Evolutionary conservation across 108 stramenopile genomes (phyloP).

Genomic region (Mediolabrus comicus): DNA sequence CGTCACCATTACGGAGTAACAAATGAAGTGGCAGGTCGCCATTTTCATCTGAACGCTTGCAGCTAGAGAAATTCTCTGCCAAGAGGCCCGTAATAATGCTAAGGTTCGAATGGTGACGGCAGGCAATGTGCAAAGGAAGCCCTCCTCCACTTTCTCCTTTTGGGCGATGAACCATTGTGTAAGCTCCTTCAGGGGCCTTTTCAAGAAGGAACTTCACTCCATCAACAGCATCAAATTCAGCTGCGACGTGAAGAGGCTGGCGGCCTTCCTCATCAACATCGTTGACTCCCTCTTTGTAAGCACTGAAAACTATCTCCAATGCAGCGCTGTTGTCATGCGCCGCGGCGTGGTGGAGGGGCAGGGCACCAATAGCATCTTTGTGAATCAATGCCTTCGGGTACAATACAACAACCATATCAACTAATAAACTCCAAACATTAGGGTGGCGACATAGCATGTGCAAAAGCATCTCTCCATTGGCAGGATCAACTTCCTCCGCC

Average conservation of each 20-base stretch:
- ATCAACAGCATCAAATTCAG: conserved; percentile 79
- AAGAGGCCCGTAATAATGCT: conserved; percentile 77
- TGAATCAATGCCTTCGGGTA: conserved; percentile 83
- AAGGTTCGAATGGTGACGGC: conserved; percentile 75
- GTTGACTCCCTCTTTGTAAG: conserved; percentile 82
- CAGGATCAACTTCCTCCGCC: conserved; percentile 63
- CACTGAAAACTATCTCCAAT: conserved; percentile 75
- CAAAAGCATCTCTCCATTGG: conserved; percentile 75
- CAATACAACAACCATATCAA: conserved; percentile 79
- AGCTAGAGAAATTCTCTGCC: conserved; percentile 81
- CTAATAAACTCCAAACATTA: conserved; percentile 73
- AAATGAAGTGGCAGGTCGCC: conserved; percentile 77
- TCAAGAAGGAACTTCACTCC: conserved; percentile 69
- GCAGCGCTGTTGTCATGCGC: conserved; percentile 75
- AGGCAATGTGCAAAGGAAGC: conserved; percentile 76
- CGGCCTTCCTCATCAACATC: conserved; percentile 73
- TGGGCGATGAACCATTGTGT: conserved; percentile 79
- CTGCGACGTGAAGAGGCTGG: conserved; percentile 79
- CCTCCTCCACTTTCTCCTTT: conserved; percentile 71
- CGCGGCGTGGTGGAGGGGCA: conserved; percentile 79
- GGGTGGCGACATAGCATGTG: conserved; percentile 78
- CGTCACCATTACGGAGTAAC: conserved; percentile 70
- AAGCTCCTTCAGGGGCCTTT: conserved; percentile 79
- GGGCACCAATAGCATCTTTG: conserved; percentile 81
- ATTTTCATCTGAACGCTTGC: conserved; percentile 77